A percentile compares a stretch with the other conserved stretches of the same genome.
Conservation (phyloP, 2,329 filamentous ascomycete species). For the Aspergillus quadricinctus region DNA sequence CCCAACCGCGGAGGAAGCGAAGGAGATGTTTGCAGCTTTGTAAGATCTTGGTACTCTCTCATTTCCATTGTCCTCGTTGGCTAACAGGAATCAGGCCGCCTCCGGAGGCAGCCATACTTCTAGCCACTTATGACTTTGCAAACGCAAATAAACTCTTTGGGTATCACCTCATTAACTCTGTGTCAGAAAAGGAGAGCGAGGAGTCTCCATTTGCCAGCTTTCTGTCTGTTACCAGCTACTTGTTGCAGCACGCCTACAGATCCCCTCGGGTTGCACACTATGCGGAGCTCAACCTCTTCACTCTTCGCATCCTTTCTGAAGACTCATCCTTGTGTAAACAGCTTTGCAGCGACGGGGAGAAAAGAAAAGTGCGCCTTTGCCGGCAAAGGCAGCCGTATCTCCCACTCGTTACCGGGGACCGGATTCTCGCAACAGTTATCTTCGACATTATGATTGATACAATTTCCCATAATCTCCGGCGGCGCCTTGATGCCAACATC, state of each 20-base stretch:
- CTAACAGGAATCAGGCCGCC: conserved; percentile 59
- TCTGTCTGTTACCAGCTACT: conserved; percentile 84
- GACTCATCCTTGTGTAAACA: conserved; percentile 77
- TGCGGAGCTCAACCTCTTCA: conserved; percentile 77
- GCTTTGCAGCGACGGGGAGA: conserved; percentile 74
- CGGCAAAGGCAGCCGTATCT: conserved; percentile 84
- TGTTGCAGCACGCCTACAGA: conserved; percentile 88
- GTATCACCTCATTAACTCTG: conserved; percentile 68
- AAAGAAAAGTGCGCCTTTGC: conserved; percentile 73
- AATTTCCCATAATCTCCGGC: conserved; percentile 87
- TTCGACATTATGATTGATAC: conserved; percentile 86
- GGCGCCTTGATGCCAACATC: conserved; percentile 76
- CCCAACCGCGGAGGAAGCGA: conserved; percentile 73
- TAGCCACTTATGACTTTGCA: conserved; percentile 88
- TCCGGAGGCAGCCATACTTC: conserved; percentile 70
- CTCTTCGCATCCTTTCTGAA: conserved; percentile 80
- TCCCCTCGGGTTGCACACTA: conserved; percentile 75
- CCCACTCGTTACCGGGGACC: conserved; percentile 67
- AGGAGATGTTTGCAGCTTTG: conserved; percentile 74
- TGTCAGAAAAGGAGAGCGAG: conserved; percentile 57
- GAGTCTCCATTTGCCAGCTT: conserved; percentile 76
- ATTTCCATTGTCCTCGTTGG: conserved; percentile 9
- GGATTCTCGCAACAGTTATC: conserved; percentile 69
- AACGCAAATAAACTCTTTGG: conserved; percentile 95
- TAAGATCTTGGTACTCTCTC: conserved; percentile 33